Conservation (phyloP, 1,284 basidiomycete genomes). For the Microbotryomycetes sp. region DNA sequence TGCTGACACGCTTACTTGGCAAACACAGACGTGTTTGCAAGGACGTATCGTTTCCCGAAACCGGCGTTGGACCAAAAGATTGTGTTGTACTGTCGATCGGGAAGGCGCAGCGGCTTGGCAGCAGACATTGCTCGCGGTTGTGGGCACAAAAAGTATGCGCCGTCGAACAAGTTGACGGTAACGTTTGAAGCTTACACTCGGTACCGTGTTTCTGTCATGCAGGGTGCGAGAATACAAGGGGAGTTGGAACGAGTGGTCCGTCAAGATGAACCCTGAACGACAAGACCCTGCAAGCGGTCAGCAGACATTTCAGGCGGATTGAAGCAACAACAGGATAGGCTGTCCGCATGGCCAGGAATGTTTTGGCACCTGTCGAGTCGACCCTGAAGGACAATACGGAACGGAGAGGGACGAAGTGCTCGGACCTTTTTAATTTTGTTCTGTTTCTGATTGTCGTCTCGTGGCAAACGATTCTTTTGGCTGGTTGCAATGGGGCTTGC, state of each 20-base stretch:
- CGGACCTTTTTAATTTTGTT: background rate
- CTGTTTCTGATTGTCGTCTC: background rate
- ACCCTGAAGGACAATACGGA: too few relatives aligned
- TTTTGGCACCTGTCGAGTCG: too few relatives aligned
- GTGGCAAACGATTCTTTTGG: too few relatives aligned
- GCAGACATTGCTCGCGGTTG: background rate
- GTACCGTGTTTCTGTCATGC: background rate
- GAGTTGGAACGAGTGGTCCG: background rate
- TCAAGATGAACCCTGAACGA: background rate
- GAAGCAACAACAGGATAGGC: too few relatives aligned
- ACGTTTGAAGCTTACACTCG: background rate
- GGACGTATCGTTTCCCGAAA: background rate
- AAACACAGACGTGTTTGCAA: background rate
- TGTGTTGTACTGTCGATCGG: conserved; percentile 1
- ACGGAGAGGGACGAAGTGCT: background rate
- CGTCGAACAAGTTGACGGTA: background rate
- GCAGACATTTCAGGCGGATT: background rate
- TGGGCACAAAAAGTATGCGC: background rate
- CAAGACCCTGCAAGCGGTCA: background rate
- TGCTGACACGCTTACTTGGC: background rate
- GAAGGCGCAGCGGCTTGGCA: background rate
- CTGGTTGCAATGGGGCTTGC: too few relatives aligned
- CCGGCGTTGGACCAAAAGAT: background rate
- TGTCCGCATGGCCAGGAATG: too few relatives aligned
- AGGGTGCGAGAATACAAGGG: background rate